A percentile compares a stretch with the other conserved stretches of the same genome.
phyloP scores from a whole-genome alignment of 2,329 filamentous ascomycete genomes.

The Lachnellula arida region DNA sequence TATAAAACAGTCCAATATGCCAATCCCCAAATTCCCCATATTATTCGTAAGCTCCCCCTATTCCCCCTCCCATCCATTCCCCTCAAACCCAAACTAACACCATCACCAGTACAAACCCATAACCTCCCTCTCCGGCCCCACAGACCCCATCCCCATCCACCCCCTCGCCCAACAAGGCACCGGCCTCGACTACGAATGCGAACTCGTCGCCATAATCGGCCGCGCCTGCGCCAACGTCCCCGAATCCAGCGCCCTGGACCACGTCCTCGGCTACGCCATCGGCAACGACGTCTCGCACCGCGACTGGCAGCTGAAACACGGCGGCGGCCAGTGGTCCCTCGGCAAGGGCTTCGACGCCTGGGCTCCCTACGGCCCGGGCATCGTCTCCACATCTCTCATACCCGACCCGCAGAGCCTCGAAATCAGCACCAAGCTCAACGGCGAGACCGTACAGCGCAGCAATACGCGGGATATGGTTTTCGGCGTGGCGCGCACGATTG shows the following conservation, averaged over 20 bases:
- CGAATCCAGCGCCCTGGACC: slow-evolving; percentile 61
- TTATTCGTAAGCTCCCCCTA: slow-evolving; percentile 51
- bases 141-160: slow-evolving; percentile 62
- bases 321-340: slow-evolving; percentile 65
- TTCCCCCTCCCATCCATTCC: too few relatives aligned
- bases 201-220: slow-evolving; percentile 70
- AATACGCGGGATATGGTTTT: slow-evolving; percentile 61
- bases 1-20: slow-evolving; percentile 50
- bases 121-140: slow-evolving; percentile 60
- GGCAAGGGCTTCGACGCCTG: slow-evolving; percentile 74
- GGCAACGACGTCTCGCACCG: slow-evolving; percentile 79
- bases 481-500: slow-evolving; percentile 52
- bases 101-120: slow-evolving; percentile 54
- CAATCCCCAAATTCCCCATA: slow-evolving; percentile 66
- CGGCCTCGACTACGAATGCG: slow-evolving; percentile 77
- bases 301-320: slow-evolving; percentile 67
- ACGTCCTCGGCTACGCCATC: slow-evolving; percentile 69
- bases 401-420: slow-evolving; percentile 51
- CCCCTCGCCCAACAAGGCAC: slow-evolving; percentile 57
- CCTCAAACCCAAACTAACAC: background rate
- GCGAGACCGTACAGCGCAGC: slow-evolving; percentile 50
- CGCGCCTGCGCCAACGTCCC: slow-evolving; percentile 61
- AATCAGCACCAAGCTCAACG: slow-evolving; percentile 57
- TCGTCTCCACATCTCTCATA: slow-evolving; percentile 54
- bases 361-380: slow-evolving; percentile 69